Percentiles rank a stretch among this genome's conserved stretches.
These are phyloP conservation scores for Rhizopogon salebrosus DNA, from an alignment of 768 basidiomycete species.

Conservation along the genomic window DNA sequence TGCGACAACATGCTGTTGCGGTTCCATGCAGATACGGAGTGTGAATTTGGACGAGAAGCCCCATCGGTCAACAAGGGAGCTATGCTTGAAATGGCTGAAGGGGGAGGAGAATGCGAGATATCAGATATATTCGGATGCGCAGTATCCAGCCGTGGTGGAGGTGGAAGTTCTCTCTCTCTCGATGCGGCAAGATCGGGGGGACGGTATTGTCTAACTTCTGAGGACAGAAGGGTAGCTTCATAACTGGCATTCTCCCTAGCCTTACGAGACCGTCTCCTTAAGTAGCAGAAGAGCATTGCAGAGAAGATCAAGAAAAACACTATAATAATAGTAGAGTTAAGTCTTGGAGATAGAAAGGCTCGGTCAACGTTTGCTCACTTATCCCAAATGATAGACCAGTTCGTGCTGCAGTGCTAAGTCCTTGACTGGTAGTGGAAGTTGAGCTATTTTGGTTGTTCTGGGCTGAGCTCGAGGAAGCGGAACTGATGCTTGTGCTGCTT, in stretches of 20 bases:
- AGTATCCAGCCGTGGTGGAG: not conserved
- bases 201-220: conserved; percentile 7
- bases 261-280: conserved; percentile 6
- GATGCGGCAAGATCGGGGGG: not conserved
- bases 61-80: not conserved
- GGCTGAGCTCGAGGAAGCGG: not conserved
- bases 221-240: not conserved
- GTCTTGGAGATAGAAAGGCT: not conserved
- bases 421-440: conserved; percentile 1
- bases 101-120: not conserved
- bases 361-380: conserved; percentile 11
- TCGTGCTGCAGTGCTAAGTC: conserved; percentile 12
- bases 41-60: not conserved
- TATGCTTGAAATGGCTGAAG: not conserved
- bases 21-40: conserved; percentile 1
- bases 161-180: not conserved
- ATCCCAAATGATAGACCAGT: conserved; percentile 23
- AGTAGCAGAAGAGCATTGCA: conserved; percentile 1
- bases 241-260: not conserved
- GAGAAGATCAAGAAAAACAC: conserved; percentile 4
- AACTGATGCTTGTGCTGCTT: not conserved
- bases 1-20: conserved; percentile 4
- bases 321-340: not conserved
- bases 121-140: not conserved
- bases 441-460: conserved; percentile 1